These are phyloP conservation scores for Cutaneotrichosporon mucoides DNA, from an alignment of 1,284 basidiomycete species.

Conservation along the genomic window DNA sequence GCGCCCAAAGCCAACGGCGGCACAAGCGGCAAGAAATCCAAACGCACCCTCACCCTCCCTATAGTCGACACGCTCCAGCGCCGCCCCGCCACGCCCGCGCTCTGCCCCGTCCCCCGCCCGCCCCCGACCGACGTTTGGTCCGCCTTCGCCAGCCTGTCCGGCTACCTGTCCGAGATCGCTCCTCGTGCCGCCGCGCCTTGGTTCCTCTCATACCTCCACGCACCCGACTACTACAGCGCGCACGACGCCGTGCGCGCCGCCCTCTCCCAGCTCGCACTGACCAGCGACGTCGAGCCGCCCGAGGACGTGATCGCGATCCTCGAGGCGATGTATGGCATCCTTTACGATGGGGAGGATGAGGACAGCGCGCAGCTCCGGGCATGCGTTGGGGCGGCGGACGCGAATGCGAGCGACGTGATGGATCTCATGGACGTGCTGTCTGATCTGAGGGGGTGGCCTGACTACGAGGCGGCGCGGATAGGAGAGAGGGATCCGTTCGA, in stretches of 20 bases:
- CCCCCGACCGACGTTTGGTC: conserved; percentile 30
- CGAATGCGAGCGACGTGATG: conserved; percentile 38
- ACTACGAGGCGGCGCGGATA: conserved; percentile 26
- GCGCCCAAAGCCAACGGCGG: no score
- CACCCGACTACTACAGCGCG: conserved; percentile 31
- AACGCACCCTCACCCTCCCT: no score
- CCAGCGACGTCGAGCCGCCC: conserved; percentile 2
- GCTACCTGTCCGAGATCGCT: conserved; percentile 32
- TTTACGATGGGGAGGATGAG: background rate
- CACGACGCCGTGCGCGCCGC: conserved; percentile 34
- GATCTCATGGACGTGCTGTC: conserved; percentile 41
- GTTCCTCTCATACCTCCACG: conserved; percentile 38
- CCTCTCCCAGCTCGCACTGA: conserved; percentile 22
- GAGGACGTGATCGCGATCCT: conserved; percentile 20
- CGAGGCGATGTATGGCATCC: conserved; percentile 36
- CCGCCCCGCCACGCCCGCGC: background rate
- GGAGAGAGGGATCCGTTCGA: conserved; percentile 9
- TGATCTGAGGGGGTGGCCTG: conserved; percentile 38
- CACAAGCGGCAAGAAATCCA: no score
- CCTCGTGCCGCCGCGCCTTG: conserved; percentile 18
- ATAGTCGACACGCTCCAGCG: background rate
- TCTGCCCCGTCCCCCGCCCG: conserved; percentile 15
- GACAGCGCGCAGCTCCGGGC: conserved; percentile 22
- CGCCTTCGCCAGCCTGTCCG: conserved; percentile 36
- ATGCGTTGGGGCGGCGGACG: conserved; percentile 32